Evolutionary conservation across 225 moss, liverwort and hornwort genomes (phyloP), one percentile per base, ranked within the genome.

Genomic region (Climacium dendroides): DNA sequence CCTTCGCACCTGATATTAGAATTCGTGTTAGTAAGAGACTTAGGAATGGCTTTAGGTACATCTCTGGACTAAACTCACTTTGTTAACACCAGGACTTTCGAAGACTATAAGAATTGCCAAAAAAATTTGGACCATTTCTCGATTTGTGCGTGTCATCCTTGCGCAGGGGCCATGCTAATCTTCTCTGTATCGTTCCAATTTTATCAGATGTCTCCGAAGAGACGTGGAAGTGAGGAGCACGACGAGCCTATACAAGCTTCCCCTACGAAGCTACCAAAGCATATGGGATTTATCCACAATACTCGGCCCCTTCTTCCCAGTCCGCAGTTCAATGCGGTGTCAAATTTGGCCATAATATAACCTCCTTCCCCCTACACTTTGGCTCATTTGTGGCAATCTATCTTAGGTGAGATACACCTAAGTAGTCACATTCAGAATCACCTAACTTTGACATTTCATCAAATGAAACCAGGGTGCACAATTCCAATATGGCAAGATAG

Each of bases 161-260:
- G 91, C 92, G 91, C 91, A 94, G 87, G 90, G 91, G 93, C 91
- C 91, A 92, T 94, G 90, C 92, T 94, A 93, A 93, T 93, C 94
- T 93, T 91, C 92, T 92, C 91, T 92, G 89, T 93, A 91, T 89
- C 90, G 89, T 93, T 89, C 93, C 93, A 91, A 87, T 93, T 91
- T 91, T 90, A 92, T 91, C 92, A 89, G 86, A 94, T 92, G 92
- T 91, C 91, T 94, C 93, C 85, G 83, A 91, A 87, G 76, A 83
- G 64, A 86, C 85, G 1, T 7, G 0, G 0, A 1, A 1, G 63
- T 35, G 48, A 29, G 4, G 5, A 0, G 9, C 69, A 71, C 35
- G 28, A 60, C 16, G 37, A 70, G 70, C 1, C 3, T 60, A 60
- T 29, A 32, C 39, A 50, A 30, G 7, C 24, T 37, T 6, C 23